Evolutionary conservation across 768 basidiomycete species (phyloP).

Genomic region (Zangia roseola): DNA sequence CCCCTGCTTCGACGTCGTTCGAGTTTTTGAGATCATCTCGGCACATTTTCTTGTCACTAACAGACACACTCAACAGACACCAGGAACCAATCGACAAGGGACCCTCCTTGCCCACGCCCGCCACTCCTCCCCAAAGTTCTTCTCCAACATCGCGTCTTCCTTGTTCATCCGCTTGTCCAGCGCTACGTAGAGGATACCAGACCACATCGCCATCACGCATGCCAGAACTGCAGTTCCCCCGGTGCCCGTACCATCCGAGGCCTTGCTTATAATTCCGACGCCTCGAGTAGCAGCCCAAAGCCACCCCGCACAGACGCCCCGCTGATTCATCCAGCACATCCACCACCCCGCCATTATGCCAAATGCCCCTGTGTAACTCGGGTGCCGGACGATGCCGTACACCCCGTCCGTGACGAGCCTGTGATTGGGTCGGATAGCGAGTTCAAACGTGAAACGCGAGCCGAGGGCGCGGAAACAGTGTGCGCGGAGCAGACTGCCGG

Average conservation of each 20-base stretch:
- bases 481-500: slow-evolving; percentile 10
- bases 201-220: no score
- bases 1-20: no score
- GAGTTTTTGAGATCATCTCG: no score
- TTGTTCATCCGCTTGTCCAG: slow-evolving; percentile 17
- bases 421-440: slow-evolving; percentile 19
- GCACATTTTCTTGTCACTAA: no score
- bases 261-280: not conserved
- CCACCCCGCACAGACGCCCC: not conserved
- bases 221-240: no score
- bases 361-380: slow-evolving; percentile 21
- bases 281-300: not conserved
- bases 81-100: slow-evolving; percentile 23
- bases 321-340: slow-evolving; percentile 3
- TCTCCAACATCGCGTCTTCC: slow-evolving; percentile 30
- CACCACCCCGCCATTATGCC: not conserved
- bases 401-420: slow-evolving; percentile 26
- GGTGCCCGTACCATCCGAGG: no score
- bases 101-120: slow-evolving; percentile 23
- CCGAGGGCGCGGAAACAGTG: slow-evolving; percentile 26
- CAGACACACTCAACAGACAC: slow-evolving; percentile 6
- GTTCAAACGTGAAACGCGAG: slow-evolving; percentile 24
- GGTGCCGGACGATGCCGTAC: slow-evolving; percentile 32
- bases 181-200: no score
- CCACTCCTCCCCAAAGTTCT: slow-evolving; percentile 29